Base-by-base conservation (phyloP, 495 filamentous ascomycete genomes). In the Neurospora discreta region DNA sequence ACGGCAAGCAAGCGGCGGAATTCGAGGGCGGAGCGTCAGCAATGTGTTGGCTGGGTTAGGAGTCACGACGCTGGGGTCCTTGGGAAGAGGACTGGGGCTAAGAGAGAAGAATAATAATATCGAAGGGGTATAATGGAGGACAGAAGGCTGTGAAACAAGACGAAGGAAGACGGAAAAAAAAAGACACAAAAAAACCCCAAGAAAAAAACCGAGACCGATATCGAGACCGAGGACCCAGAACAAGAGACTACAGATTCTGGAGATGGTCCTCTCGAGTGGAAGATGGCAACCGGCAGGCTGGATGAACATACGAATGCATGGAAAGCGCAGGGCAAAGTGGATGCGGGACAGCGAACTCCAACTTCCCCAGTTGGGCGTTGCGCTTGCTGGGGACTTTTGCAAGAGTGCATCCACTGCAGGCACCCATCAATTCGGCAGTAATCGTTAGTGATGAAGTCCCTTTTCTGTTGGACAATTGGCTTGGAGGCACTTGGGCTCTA, bases 1-100 rank as follows among this genome's bases (percentile, higher is more conserved):
- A 36, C 16, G 43, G 76, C 69, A 71, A 73, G 60, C 70, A 38
- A 60, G 42, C 38, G 18, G 71, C 38, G 42, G 70, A 39, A 26
- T 41, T 41, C 43, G 71, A 68, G 67, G 58, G 70, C 42, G 73
- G 71, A 70, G 23, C 38, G 68, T 76, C 73, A 43, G 73, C 73
- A 44, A 69, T 43, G 39, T 77, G 74, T 72, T 71, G 5, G 46
- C 40, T 23, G 71, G 8, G 6, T 1, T 5, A 38, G 23, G 41
- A 36, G 69, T 15, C 52, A 60, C 42, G 42, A 52, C 68, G 38
- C 9, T 42, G 42, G 46, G 39, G 15, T 43, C 52, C 23, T 60
- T 60, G 52, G 23, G 52, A 30, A 30, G 52, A 60, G 23, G 39
- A 42, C 23, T n/a, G 26, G 20, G 38, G 23, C 38, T 1, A 7